A percentile compares a stretch with the other conserved stretches of the same genome.
These are phyloP conservation scores for Jacaranda copaia DNA, from an alignment of 257 asterid species.

Conservation along the genomic window DNA sequence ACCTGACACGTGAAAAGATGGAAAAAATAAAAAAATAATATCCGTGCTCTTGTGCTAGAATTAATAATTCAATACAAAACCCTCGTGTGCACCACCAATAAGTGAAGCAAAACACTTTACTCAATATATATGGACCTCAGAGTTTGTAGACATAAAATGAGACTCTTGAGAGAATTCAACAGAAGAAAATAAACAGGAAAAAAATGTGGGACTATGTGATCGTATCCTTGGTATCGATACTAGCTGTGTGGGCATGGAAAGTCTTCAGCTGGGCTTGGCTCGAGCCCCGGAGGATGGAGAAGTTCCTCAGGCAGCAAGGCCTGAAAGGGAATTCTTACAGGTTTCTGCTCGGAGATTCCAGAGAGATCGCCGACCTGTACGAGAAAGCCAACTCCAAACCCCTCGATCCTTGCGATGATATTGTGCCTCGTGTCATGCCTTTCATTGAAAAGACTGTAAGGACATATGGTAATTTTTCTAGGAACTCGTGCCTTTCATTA, in stretches of 20 bases:
- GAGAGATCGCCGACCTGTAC: constrained; percentile 25
- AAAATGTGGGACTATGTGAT: constrained; percentile 2
- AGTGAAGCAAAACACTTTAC: too few species aligned
- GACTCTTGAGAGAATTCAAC: too few species aligned
- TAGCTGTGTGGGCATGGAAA: constrained; percentile 20
- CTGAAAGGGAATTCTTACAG: constrained; percentile 31
- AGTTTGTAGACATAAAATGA: too few species aligned
- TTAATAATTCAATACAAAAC: too few species aligned
- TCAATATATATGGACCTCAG: too few species aligned
- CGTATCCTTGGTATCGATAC: neutral
- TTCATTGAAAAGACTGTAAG: constrained; percentile 16
- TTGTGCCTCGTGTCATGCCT: constrained; percentile 35
- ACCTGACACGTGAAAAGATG: too few species aligned
- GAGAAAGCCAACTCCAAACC: constrained; percentile 8
- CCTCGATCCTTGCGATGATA: constrained; percentile 7
- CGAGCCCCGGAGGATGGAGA: constrained; percentile 25
- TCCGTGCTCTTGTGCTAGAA: too few species aligned
- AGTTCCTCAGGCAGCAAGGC: constrained; percentile 27
- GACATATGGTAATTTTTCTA: constrained; percentile 11
- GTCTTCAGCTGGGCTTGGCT: constrained; percentile 30
- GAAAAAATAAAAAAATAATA: too few species aligned
- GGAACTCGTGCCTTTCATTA: too few species aligned
- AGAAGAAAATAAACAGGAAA: neutral
- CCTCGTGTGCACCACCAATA: too few species aligned
- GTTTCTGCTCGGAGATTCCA: constrained; percentile 21